Percentiles rank a stretch among this genome's conserved stretches.
These are phyloP conservation scores for Aspergillus carlsbadensis DNA, from an alignment of 495 filamentous ascomycete genomes.

Conservation along the genomic window DNA sequence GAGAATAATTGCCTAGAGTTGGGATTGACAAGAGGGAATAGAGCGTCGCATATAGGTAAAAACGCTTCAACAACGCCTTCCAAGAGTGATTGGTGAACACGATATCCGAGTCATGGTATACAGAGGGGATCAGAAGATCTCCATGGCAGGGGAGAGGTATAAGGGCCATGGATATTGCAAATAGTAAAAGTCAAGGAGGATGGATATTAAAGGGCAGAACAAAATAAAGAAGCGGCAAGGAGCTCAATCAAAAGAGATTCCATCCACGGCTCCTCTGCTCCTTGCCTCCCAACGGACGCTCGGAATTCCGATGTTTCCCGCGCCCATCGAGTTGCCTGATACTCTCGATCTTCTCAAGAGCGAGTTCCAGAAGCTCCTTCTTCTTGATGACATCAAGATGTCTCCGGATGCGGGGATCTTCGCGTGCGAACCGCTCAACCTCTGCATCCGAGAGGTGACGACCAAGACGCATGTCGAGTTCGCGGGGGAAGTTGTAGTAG, in stretches of 20 bases:
- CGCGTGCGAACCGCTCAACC: conserved; percentile 85
- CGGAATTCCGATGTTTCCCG: conserved; percentile 27
- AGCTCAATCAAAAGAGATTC: conserved; percentile 38
- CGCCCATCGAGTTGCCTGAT: conserved; percentile 71
- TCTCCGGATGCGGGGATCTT: conserved; percentile 82
- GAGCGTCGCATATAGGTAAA: background rate
- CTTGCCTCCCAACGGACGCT: conserved; percentile 30
- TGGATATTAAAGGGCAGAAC: too few species aligned
- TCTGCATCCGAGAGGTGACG: conserved; percentile 73
- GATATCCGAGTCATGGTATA: conserved; percentile 9
- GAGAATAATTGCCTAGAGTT: conserved; percentile 19
- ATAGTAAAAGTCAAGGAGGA: conserved; percentile 1
- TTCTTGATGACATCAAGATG: conserved; percentile 89
- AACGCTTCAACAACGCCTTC: conserved; percentile 5
- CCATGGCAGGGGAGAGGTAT: background rate
- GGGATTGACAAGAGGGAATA: background rate
- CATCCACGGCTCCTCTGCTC: conserved; percentile 35
- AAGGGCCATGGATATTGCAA: background rate
- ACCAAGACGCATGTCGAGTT: conserved; percentile 85
- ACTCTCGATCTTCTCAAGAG: conserved; percentile 89
- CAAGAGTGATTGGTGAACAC: conserved; percentile 1
- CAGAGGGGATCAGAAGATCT: conserved; percentile 8
- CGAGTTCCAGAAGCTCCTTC: conserved; percentile 91
- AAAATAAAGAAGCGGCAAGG: background rate
- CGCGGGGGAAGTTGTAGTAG: conserved; percentile 93